Percentiles rank a stretch among this genome's conserved stretches.
Conservation (phyloP, 2,329 filamentous ascomycete species). For the Fusarium pilosicola region DNA sequence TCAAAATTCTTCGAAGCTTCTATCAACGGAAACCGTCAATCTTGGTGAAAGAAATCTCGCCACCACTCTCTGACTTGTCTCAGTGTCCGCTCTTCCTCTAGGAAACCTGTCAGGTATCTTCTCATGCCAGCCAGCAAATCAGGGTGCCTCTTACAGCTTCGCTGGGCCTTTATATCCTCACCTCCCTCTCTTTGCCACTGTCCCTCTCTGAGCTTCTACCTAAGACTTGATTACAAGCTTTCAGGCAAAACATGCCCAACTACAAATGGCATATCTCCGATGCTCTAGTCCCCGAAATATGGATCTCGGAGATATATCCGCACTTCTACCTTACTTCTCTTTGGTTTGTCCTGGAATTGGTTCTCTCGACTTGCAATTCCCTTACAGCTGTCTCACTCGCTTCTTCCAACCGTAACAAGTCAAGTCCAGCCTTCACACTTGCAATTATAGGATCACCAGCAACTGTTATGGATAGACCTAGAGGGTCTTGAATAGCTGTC, state of each 20-base stretch:
- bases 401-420: neutral
- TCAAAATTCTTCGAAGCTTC: neutral
- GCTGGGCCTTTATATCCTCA: neutral
- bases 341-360: accelerated
- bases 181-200: neutral
- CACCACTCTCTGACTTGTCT: neutral
- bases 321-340: neutral
- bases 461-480: neutral
- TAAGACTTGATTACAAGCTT: too few relatives aligned
- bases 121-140: too few relatives aligned
- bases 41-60: neutral
- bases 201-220: neutral
- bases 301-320: too few relatives aligned
- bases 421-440: neutral
- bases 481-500: too few relatives aligned
- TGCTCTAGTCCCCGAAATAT: neutral
- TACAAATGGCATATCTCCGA: neutral
- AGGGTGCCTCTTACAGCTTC: too few relatives aligned
- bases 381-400: too few relatives aligned
- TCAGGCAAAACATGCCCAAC: neutral
- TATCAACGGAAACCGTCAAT: neutral
- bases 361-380: neutral
- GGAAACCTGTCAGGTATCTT: neutral
- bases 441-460: neutral
- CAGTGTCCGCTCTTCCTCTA: neutral